Evolutionary conservation across 441 rosid genomes (phyloP), one percentile per base, ranked within the genome.

Genomic region (Macaranga tanarius): DNA sequence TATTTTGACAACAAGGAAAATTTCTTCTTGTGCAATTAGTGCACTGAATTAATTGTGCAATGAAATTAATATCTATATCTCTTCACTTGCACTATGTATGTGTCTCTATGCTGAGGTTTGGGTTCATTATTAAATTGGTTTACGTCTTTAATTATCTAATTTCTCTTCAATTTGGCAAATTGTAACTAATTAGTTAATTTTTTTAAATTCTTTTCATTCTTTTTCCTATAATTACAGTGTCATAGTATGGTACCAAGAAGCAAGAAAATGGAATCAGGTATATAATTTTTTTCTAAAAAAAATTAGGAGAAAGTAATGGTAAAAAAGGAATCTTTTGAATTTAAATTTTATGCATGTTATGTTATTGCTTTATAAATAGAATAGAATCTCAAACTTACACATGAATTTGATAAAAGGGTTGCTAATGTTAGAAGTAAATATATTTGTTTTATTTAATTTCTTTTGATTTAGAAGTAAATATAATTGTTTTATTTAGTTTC

Each of bases 251-350:
- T 91, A 88, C 74, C 86, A 83, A 70, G 86, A 90, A 84, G 96
- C 97, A 73, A 84, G 91, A 78, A 86, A 73, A 75, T 84, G 80
- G 82, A 94, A 94, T 79, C 95, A 85, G 96, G 98, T 93, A 70
- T 31, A 54, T 3, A 8, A 25, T 62, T 31, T 63, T 23, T 55
- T 15, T n/a, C n/a, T n/a, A n/a, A n/a, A n/a, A n/a, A n/a, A n/a
- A n/a, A n/a, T n/a, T n/a, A n/a, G 38, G 38, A 34, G 7, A 17
- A 1, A 11, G 13, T 5, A 0, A 2, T 17, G 8, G 2, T 10
- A 25, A 8, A 23, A 59, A 59, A 19, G 17, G 9, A n/a, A 52
- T 52, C 20, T n/a, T 10, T 6, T 4, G 57, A 23, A 52, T 52
- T 23, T 52, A 1, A 5, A 1, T n/a, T 50, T 17, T 17, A n/a